These are phyloP conservation scores for Moesziomyces sp. DNA, from an alignment of 1,284 basidiomycete genomes.

Conservation along the genomic window DNA sequence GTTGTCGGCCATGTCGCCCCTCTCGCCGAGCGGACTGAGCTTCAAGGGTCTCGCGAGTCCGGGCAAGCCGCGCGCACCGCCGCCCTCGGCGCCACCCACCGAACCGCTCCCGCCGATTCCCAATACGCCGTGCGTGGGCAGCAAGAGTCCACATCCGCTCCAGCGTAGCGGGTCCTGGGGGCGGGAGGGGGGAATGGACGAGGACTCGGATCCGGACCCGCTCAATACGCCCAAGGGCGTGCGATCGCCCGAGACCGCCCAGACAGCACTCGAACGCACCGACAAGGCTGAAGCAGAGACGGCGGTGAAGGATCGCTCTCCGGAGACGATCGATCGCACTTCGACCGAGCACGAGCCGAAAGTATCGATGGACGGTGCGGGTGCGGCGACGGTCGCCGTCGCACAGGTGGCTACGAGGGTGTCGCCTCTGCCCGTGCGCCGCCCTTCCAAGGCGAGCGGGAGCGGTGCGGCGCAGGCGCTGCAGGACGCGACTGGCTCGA, in stretches of 20 bases:
- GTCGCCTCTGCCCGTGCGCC: slow-evolving; percentile 4
- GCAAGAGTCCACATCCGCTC: slow-evolving; percentile 18
- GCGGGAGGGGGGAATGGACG: not conserved
- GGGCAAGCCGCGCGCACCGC: slow-evolving; percentile 27
- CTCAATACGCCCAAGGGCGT: slow-evolving; percentile 13
- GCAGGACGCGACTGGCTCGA: too few species aligned
- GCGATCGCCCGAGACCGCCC: not conserved
- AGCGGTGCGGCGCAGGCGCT: too few species aligned
- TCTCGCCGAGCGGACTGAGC: slow-evolving; percentile 9
- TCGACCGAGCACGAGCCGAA: too few species aligned
- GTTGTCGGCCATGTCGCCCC: slow-evolving; percentile 11
- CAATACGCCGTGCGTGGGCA: slow-evolving; percentile 30
- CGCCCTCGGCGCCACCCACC: slow-evolving; percentile 42
- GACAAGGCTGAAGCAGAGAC: too few species aligned
- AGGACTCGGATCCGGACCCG: not conserved
- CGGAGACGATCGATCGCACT: too few species aligned
- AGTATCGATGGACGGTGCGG: not conserved
- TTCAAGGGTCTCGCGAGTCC: slow-evolving; percentile 39
- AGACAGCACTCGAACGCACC: too few species aligned
- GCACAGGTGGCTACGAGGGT: slow-evolving; percentile 7
- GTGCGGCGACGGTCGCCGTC: not conserved
- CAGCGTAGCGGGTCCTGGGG: slow-evolving; percentile 11
- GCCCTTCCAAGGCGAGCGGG: slow-evolving; percentile 1
- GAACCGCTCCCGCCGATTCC: slow-evolving; percentile 58
- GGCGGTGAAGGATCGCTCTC: too few species aligned